These are phyloP conservation scores for Septoria linicola DNA, from an alignment of 2,329 filamentous ascomycete genomes.

Conservation along the genomic window DNA sequence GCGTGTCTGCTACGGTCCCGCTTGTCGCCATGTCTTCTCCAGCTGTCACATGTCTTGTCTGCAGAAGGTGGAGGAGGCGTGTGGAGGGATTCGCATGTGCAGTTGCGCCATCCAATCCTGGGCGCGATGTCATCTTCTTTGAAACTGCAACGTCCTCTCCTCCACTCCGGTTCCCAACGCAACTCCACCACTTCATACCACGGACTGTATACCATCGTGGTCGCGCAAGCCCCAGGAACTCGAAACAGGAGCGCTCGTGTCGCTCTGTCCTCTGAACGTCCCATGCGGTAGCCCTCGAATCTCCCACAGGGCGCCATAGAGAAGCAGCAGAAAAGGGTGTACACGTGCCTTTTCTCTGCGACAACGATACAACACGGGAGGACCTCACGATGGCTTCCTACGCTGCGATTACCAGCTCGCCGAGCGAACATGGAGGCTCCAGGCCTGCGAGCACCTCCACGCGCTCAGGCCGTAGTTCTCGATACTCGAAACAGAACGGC, in stretches of 20 bases:
- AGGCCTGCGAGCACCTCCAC: constrained; percentile 45
- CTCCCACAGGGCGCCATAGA: constrained; percentile 5
- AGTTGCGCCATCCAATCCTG: neutral
- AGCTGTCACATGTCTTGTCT: constrained; percentile 22
- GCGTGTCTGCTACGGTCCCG: constrained; percentile 36
- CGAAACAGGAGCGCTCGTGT: constrained; percentile 8
- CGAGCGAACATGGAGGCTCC: constrained; percentile 40
- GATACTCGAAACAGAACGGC: constrained; percentile 68
- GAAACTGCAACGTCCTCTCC: neutral
- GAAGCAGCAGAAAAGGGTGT: constrained; percentile 1
- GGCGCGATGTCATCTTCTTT: constrained; percentile 1
- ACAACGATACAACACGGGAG: neutral
- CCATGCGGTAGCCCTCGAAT: constrained; percentile 11
- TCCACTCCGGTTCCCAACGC: neutral
- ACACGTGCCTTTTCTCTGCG: neutral
- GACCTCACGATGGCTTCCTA: constrained; percentile 45
- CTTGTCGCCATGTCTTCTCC: constrained; percentile 11
- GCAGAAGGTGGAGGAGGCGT: constrained; percentile 14
- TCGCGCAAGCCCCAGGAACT: constrained; percentile 1
- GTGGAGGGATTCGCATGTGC: neutral
- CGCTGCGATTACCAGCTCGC: constrained; percentile 44
- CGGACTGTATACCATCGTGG: neutral
- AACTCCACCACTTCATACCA: neutral
- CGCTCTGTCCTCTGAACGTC: constrained; percentile 9
- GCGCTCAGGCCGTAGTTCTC: constrained; percentile 53